A percentile compares a stretch with the other conserved stretches of the same genome.
phyloP scores from a whole-genome alignment of 2,329 filamentous ascomycete genomes.

The Emmonsiellopsis sp. region DNA sequence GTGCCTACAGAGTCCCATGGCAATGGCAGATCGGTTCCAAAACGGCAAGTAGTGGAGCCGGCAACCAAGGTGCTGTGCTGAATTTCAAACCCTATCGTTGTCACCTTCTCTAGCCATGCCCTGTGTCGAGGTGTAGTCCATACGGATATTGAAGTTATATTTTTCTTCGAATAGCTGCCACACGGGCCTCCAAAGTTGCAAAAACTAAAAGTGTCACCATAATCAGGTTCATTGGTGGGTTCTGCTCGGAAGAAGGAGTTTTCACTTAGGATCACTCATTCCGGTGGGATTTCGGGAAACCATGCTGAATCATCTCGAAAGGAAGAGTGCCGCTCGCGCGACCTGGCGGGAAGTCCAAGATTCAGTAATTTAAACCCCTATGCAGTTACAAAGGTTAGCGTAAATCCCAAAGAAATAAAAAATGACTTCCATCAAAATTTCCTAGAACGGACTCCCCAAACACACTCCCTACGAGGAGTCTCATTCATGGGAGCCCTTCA shows the following conservation, averaged over 20 bases:
- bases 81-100: not conserved
- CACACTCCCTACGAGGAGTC: not conserved
- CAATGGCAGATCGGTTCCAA: not conserved
- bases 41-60: not conserved
- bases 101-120: not conserved
- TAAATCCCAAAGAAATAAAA: not conserved
- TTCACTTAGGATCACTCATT: not conserved
- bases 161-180: not conserved
- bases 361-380: not conserved
- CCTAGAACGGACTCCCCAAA: not conserved
- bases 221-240: not conserved
- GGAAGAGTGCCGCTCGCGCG: not conserved
- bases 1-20: not conserved
- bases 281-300: not conserved
- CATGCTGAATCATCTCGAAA: not conserved
- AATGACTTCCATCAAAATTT: not conserved
- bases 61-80: not conserved
- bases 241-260: not conserved
- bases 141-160: not conserved
- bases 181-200: not conserved
- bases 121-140: not conserved
- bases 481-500: not conserved
- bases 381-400: not conserved
- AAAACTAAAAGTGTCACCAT: not conserved
- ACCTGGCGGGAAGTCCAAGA: not conserved